Evolutionary conservation across 768 basidiomycete genomes (phyloP), one percentile per base, ranked within the genome.

Genomic region (Collybiopsis luxurians): DNA sequence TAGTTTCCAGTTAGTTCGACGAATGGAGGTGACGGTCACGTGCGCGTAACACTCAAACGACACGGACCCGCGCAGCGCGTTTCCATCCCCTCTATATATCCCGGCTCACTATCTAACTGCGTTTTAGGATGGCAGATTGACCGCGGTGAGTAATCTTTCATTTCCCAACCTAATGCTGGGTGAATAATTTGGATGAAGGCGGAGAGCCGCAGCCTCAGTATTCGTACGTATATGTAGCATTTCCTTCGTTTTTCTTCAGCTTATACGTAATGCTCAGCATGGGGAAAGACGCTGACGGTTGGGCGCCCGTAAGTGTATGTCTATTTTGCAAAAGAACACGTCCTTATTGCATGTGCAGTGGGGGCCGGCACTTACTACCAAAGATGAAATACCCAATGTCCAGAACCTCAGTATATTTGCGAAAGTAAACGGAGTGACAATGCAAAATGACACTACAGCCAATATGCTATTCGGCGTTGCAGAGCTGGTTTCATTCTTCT

Each of bases 201-300:
- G 76, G 76, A 21, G 47, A 66, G 56, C 75, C 75, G 4, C 69
- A 75, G 54, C 76, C 75, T 12, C 75, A 76, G 45, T 76, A 64
- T 59, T 74, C 73, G 6, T 34, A 34, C 5, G 31, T 34, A 34
- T n/a, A n/a, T n/a, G n/a, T n/a, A 34, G 13, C 31, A 34, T 5
- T 34, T 34, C 31, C 13, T 34, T 34, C 5, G 31, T 13, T 34
- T 13, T 34, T 6, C 31, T 34, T 34, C 13, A 13, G 6, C 31
- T 34, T 23, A 31, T 10, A 49, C 28, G 17, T 49, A n/a, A 26
- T 49, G 21, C 30, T 13, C 31, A 34, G 31, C 17, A 75, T 77
- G 75, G 75, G 75, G 28, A 77, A 77, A 59, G 74, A 69, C 11
- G 70, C 75, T 28, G 74, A 76, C 54, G 75, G 75, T 2, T 77